Conservation (phyloP, 2,329 filamentous ascomycete species). For the Tolypocladium inflatum region DNA sequence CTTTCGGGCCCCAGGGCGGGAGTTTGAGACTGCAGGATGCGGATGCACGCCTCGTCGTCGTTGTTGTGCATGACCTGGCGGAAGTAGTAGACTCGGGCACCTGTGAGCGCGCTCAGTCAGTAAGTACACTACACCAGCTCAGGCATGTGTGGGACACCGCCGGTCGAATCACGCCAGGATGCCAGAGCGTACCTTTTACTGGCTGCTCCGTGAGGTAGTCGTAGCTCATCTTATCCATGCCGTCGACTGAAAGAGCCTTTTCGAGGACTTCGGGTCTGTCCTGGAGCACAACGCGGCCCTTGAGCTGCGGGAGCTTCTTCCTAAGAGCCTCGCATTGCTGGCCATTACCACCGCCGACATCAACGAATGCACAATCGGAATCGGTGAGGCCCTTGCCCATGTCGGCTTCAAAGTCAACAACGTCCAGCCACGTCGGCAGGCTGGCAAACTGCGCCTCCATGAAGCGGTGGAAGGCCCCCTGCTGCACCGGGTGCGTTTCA, state of each 20-base stretch:
- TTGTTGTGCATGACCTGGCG: conserved; percentile 18
- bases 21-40: conserved; percentile 10
- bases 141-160: background rate
- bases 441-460: conserved; percentile 14
- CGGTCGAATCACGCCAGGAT: background rate
- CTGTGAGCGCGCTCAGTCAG: conserved; percentile 1
- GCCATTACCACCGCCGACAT: conserved; percentile 11
- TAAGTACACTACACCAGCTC: no score
- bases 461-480: conserved; percentile 14
- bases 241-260: conserved; percentile 7
- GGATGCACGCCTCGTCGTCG: conserved; percentile 12
- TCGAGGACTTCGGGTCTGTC: conserved; percentile 11
- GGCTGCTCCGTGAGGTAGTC: conserved; percentile 13
- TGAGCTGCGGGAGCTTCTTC: conserved; percentile 3
- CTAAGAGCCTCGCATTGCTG: conserved; percentile 10
- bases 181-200: conserved; percentile 10
- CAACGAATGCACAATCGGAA: conserved; percentile 8
- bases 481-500: conserved; percentile 8
- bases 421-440: conserved; percentile 13
- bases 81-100: conserved; percentile 15
- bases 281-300: conserved; percentile 11
- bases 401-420: conserved; percentile 11
- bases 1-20: conserved; percentile 10
- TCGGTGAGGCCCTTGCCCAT: background rate
- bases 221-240: conserved; percentile 14